phyloP scores from a whole-genome alignment of 108 stramenopile genomes.

The Aurantiochytrium sp. region DNA sequence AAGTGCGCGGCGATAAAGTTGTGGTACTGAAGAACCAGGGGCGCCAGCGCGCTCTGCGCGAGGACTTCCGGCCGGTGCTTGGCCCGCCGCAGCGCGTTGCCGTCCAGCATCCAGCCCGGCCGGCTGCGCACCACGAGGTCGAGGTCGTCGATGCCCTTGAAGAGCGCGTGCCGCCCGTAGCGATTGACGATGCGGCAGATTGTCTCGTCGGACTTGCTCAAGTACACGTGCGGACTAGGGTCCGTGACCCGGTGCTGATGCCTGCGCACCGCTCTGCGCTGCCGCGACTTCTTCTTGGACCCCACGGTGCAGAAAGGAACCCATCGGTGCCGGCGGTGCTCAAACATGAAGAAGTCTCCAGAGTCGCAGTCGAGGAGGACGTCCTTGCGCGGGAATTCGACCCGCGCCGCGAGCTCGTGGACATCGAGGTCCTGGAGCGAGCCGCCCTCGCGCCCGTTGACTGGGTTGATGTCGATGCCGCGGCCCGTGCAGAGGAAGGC shows the following conservation, averaged over 20 bases:
- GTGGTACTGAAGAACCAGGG: background rate
- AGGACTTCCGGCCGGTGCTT: background rate
- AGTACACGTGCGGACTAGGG: background rate
- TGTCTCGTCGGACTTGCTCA: background rate
- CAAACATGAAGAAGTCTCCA: background rate
- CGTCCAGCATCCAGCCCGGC: background rate
- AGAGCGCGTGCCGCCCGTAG: background rate
- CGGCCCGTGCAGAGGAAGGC: background rate
- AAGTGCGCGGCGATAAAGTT: background rate
- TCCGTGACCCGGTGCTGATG: background rate
- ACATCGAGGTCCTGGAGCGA: background rate
- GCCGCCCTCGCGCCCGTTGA: background rate
- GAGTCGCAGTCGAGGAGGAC: background rate
- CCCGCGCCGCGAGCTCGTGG: background rate
- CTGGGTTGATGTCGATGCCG: background rate
- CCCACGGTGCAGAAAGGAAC: background rate
- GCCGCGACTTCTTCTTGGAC: background rate
- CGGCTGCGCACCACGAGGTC: background rate
- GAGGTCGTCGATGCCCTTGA: background rate
- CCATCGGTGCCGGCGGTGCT: background rate
- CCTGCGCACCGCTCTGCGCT: background rate
- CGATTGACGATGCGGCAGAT: background rate
- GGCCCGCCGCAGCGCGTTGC: background rate
- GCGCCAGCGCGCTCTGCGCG: background rate
- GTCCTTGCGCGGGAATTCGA: background rate